A percentile compares a stretch with the other conserved stretches of the same genome.
Conservation (phyloP, 192 early-diverging fungal genomes). For the Coemansia sp. region DNA sequence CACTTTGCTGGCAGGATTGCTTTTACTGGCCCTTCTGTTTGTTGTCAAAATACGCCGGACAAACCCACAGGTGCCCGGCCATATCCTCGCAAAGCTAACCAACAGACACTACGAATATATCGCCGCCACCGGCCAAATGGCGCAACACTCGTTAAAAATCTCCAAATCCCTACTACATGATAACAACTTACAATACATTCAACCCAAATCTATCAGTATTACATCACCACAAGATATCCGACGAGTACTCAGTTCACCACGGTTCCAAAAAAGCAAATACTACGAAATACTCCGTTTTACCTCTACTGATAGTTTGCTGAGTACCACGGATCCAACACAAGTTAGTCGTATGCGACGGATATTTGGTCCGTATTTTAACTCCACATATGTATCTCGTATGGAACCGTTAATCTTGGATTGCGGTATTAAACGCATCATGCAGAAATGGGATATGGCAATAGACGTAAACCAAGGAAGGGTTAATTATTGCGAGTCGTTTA, state of each 20-base stretch:
- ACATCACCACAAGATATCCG: conserved; percentile 32
- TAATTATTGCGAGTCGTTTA: conserved; percentile 25
- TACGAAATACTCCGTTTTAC: conserved; percentile 28
- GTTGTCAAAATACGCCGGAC: too few species aligned
- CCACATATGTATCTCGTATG: conserved; percentile 20
- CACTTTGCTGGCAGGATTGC: too few species aligned
- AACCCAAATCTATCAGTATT: conserved; percentile 22
- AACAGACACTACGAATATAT: conserved; percentile 8
- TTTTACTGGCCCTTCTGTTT: too few species aligned
- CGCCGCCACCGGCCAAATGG: conserved; percentile 8
- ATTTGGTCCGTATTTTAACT: conserved; percentile 26
- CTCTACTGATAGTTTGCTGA: conserved; percentile 14
- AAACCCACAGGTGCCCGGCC: conserved; percentile 17
- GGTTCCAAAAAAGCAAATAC: conserved; percentile 21
- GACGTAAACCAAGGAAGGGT: background rate
- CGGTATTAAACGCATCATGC: conserved; percentile 7
- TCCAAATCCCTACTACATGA: background rate
- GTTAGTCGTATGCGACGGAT: conserved; percentile 23
- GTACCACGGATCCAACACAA: background rate
- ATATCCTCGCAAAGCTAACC: conserved; percentile 2
- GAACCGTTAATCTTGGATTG: conserved; percentile 28
- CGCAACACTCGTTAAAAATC: background rate
- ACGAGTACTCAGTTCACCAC: conserved; percentile 16
- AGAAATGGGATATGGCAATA: conserved; percentile 9
- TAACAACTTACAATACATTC: conserved; percentile 25